Conservation (phyloP, 768 basidiomycete species). For the Lentinula sp. region DNA sequence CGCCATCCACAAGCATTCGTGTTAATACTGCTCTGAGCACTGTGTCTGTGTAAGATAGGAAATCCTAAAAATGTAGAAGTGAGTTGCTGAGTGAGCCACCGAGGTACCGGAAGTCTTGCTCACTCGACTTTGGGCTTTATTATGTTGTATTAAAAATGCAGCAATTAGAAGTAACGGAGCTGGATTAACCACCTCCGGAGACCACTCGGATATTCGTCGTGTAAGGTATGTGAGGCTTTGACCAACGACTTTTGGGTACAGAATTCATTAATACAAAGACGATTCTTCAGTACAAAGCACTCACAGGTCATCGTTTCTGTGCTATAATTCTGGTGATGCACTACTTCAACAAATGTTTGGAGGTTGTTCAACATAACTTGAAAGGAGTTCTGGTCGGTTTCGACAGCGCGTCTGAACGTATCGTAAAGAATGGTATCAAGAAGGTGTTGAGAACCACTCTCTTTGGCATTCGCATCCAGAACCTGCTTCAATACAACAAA, state of each 20-base stretch:
- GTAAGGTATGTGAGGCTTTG: conserved; percentile 46
- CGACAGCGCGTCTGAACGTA: conserved; percentile 39
- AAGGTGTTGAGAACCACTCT: conserved; percentile 24
- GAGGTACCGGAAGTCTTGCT: conserved; percentile 10
- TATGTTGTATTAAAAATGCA: conserved; percentile 49
- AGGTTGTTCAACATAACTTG: conserved; percentile 55
- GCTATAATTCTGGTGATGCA: conserved; percentile 49
- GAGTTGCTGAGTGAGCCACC: neutral
- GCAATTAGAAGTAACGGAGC: conserved; percentile 50
- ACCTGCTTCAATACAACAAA: conserved; percentile 50
- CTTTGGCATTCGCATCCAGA: conserved; percentile 29
- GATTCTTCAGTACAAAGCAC: conserved; percentile 13
- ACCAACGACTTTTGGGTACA: conserved; percentile 41
- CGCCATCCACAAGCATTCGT: conserved; percentile 39
- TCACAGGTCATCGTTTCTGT: conserved; percentile 51
- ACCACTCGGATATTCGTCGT: conserved; percentile 53
- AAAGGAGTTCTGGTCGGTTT: conserved; percentile 44
- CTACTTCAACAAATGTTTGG: conserved; percentile 47
- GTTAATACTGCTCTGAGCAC: conserved; percentile 49
- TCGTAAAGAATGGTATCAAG: conserved; percentile 53
- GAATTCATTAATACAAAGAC: conserved; percentile 2
- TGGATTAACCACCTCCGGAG: conserved; percentile 42
- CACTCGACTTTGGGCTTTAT: conserved; percentile 54
- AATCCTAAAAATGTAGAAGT: conserved; percentile 34
- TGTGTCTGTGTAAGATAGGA: conserved; percentile 53